Conservation (phyloP, 2,329 filamentous ascomycete species). For the Botryotinia calthae region DNA sequence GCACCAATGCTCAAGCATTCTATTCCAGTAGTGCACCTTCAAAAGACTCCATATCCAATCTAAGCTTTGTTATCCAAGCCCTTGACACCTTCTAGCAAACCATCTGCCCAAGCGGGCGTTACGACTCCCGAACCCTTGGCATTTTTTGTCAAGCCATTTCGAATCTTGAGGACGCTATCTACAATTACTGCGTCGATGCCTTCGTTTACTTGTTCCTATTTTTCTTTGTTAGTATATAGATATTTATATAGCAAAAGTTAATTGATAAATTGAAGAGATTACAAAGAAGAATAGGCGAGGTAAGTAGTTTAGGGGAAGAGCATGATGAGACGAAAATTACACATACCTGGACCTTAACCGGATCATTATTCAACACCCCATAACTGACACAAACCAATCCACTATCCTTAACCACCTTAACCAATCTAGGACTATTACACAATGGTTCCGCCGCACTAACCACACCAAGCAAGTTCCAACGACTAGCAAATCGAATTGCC, state of each 20-base stretch:
- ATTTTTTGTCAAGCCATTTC: constrained; percentile 66
- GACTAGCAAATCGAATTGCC: constrained; percentile 87
- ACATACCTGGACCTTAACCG: constrained; percentile 77
- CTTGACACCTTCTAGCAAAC: constrained; percentile 2
- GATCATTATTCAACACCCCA: constrained; percentile 85
- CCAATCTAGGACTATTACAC: constrained; percentile 82
- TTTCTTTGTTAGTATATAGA: constrained; percentile 20
- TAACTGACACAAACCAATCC: constrained; percentile 95
- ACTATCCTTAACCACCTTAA: constrained; percentile 90
- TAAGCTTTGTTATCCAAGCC: not conserved
- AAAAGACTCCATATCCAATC: not conserved
- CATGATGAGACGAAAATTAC: not conserved
- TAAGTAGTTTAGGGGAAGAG: not conserved
- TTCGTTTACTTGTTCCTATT: constrained; percentile 73
- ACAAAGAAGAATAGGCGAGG: not conserved
- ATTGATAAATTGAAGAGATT: not conserved
- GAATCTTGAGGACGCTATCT: constrained; percentile 88
- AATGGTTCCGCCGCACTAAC: constrained; percentile 86
- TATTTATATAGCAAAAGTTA: not conserved
- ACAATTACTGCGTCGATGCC: constrained; percentile 98
- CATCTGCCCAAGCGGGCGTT: constrained; percentile 12
- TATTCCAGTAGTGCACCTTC: not conserved
- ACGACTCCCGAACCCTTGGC: constrained; percentile 22
- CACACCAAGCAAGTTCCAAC: constrained; percentile 92
- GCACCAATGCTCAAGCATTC: not conserved